Evolutionary conservation across 1,139 yeast species (phyloP).

Genomic region (Taiozyma sp.): DNA sequence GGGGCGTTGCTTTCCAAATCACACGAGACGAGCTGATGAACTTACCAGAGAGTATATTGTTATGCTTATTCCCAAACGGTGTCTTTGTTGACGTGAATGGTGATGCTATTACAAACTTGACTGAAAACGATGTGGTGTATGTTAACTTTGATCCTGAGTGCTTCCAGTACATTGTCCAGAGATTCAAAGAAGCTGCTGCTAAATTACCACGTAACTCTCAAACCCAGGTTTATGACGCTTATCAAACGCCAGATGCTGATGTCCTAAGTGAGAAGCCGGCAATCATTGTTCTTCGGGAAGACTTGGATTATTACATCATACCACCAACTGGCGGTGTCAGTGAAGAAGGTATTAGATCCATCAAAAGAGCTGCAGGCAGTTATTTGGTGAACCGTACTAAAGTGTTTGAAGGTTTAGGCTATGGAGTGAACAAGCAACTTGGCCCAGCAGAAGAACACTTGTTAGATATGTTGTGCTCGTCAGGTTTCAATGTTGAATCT

Average conservation of each 20-base stretch:
- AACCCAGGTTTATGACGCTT: constrained; percentile 28
- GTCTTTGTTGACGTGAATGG: constrained; percentile 74
- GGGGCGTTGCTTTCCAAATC: constrained; percentile 61
- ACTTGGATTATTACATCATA: constrained; percentile 86
- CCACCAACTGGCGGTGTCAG: constrained; percentile 54
- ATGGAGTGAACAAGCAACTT: constrained; percentile 38
- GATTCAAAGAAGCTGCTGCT: constrained; percentile 32
- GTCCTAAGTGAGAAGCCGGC: constrained; percentile 80
- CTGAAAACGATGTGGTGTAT: constrained; percentile 70
- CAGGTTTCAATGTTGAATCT: constrained; percentile 70
- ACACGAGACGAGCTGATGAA: constrained; percentile 87
- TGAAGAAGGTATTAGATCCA: constrained; percentile 40
- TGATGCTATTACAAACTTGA: constrained; percentile 66
- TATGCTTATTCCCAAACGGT: constrained; percentile 88
- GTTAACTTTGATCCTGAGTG: constrained; percentile 86
- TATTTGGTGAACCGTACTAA: constrained; percentile 47
- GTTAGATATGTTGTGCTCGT: constrained; percentile 88
- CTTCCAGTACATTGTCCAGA: constrained; percentile 69
- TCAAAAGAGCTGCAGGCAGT: constrained; percentile 70
- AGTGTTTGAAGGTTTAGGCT: constrained; percentile 71
- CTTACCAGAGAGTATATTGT: constrained; percentile 81
- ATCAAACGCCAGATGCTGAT: constrained; percentile 38
- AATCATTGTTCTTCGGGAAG: constrained; percentile 88
- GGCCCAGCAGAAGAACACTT: constrained; percentile 96
- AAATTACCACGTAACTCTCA: constrained; percentile 31